These are phyloP conservation scores for Arabidopsis suecica DNA, from an alignment of 345 rosid species.

Conservation along the genomic window DNA sequence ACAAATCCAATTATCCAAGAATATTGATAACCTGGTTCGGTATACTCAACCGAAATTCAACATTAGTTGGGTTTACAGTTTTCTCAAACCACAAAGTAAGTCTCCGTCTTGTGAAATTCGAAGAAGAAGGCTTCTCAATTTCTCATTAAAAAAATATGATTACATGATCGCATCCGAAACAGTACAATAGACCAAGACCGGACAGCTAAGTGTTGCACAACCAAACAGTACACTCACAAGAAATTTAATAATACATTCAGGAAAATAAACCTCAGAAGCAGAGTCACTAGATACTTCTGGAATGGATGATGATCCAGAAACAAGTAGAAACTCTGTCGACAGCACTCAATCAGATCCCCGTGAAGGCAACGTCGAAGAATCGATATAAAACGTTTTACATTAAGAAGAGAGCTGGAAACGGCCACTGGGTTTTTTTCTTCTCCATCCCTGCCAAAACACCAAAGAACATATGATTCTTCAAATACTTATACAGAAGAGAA, in stretches of 20 bases:
- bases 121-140: conserved; percentile 29
- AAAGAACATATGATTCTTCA: conserved; percentile 16
- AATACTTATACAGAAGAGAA: conserved; percentile 10
- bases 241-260: conserved; percentile 22
- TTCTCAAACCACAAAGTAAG: conserved; percentile 2
- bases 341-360: conserved; percentile 26
- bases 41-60: not conserved
- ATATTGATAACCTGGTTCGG: conserved; percentile 16
- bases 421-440: conserved; percentile 82
- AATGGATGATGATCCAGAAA: conserved; percentile 22
- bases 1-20: not conserved
- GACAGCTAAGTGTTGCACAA: conserved; percentile 32
- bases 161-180: conserved; percentile 25
- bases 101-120: not conserved
- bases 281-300: conserved; percentile 13
- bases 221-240: conserved; percentile 31
- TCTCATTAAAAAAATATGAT: conserved; percentile 10
- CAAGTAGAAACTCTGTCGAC: conserved; percentile 15
- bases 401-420: conserved; percentile 82
- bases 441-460: conserved; percentile 81
- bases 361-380: not conserved
- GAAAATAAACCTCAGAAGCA: conserved; percentile 19
- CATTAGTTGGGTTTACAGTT: not conserved
- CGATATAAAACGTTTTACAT: conserved; percentile 15
- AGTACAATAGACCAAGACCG: conserved; percentile 26